Percentiles rank a stretch among this genome's conserved stretches.
Conservation (phyloP, 176 grass and related monocot genomes). For the Triticum monococcum region DNA sequence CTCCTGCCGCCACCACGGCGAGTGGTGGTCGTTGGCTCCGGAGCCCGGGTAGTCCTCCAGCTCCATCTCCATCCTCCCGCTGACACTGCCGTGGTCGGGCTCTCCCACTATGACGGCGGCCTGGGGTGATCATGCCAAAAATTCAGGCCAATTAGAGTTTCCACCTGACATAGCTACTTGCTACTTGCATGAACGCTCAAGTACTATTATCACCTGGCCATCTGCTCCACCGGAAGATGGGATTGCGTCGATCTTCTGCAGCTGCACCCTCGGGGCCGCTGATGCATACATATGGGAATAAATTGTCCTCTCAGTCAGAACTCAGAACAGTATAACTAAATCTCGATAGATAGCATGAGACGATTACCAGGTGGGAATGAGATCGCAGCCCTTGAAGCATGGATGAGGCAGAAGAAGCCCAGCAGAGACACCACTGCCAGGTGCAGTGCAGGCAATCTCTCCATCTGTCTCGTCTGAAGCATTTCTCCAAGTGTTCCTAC, state of each 20-base stretch:
- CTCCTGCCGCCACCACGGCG: constrained; percentile 47
- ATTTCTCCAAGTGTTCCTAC: constrained; percentile 18
- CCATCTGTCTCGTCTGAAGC: not conserved
- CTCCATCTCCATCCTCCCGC: constrained; percentile 22
- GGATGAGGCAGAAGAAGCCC: constrained; percentile 32
- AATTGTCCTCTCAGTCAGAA: not conserved
- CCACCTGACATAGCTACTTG: not conserved
- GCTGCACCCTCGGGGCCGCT: not conserved
- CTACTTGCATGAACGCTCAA: not conserved
- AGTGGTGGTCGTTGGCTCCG: constrained; percentile 66
- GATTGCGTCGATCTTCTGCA: not conserved
- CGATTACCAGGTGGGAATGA: constrained; percentile 26
- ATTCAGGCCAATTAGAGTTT: not conserved
- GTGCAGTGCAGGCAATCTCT: constrained; percentile 4
- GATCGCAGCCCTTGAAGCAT: not conserved
- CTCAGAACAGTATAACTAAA: not conserved
- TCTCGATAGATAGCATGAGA: not conserved
- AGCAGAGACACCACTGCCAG: constrained; percentile 27
- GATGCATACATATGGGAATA: not conserved
- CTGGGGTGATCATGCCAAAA: constrained; percentile 7
- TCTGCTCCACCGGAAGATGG: not conserved
- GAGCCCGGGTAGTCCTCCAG: constrained; percentile 66
- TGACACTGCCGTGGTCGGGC: not conserved
- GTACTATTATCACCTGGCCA: constrained; percentile 3
- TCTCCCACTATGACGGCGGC: not conserved